Percentiles rank a stretch among this genome's conserved stretches.
phyloP scores from a whole-genome alignment of 768 basidiomycete genomes.

The Naganishia antarctica region DNA sequence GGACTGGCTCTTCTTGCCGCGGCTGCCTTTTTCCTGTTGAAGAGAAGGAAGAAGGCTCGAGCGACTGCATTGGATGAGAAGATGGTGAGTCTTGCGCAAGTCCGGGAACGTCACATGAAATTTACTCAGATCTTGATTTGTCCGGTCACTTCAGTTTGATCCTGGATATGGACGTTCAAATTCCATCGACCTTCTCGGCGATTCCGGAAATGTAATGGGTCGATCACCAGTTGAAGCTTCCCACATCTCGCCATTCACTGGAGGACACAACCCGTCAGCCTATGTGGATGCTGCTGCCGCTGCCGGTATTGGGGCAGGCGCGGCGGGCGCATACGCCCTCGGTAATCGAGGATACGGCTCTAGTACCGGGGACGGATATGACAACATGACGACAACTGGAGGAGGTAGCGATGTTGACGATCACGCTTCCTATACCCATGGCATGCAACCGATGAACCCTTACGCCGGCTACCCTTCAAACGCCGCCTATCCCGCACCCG shows the following conservation, averaged over 20 bases:
- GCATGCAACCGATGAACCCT: conserved; percentile 12
- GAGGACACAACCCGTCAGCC: not conserved
- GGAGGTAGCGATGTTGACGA: conserved; percentile 10
- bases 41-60: conserved; percentile 35
- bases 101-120: not conserved
- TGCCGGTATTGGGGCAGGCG: conserved; percentile 10
- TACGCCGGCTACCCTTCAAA: conserved; percentile 8
- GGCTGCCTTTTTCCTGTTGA: conserved; percentile 36
- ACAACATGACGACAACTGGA: conserved; percentile 17
- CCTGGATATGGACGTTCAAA: conserved; percentile 20
- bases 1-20: conserved; percentile 38
- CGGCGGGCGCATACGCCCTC: conserved; percentile 12
- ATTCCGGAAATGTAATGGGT: not conserved
- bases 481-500: conserved; percentile 11
- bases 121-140: not conserved
- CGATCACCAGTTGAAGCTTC: not conserved
- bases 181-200: conserved; percentile 15
- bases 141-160: not conserved
- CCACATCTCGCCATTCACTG: conserved; percentile 8
- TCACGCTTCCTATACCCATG: conserved; percentile 8
- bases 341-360: conserved; percentile 9
- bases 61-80: conserved; percentile 46
- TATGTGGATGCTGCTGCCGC: conserved; percentile 12
- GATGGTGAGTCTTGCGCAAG: conserved; percentile 39
- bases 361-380: conserved; percentile 12